phyloP scores from a whole-genome alignment of 208 protist species.

The Balamuthia mandrillaris region DNA sequence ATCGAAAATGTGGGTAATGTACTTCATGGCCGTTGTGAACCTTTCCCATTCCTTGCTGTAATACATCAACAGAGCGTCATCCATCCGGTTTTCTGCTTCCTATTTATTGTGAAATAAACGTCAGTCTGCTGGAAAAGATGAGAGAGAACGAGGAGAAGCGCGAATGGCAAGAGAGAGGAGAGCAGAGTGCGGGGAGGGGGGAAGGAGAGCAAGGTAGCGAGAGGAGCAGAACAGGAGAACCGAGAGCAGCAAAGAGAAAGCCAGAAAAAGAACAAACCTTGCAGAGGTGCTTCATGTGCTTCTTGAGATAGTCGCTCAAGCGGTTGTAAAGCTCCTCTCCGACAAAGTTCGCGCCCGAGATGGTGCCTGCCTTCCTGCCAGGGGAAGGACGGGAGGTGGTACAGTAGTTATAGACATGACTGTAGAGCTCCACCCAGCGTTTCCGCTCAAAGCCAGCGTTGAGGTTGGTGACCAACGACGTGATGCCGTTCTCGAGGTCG shows the following conservation, averaged over 20 bases:
- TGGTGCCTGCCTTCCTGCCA: neutral
- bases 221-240: no score
- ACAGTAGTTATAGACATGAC: slow-evolving; percentile 67
- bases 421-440: slow-evolving; percentile 63
- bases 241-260: no score
- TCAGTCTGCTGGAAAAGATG: no score
- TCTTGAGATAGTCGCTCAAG: slow-evolving; percentile 52
- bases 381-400: slow-evolving; percentile 51
- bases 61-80: slow-evolving; percentile 48
- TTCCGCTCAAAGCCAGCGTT: slow-evolving; percentile 45
- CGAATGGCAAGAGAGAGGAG: neutral
- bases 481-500: slow-evolving; percentile 54
- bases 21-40: slow-evolving; percentile 60
- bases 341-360: slow-evolving; percentile 62
- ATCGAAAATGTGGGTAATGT: slow-evolving; percentile 63
- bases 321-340: slow-evolving; percentile 61
- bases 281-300: slow-evolving; percentile 56
- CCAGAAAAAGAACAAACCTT: no score
- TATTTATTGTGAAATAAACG: no score
- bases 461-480: slow-evolving; percentile 52
- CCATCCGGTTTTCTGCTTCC: slow-evolving; percentile 28
- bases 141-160: no score
- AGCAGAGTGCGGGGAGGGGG: neutral
- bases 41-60: slow-evolving; percentile 61
- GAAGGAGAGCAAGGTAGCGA: neutral